phyloP scores from a whole-genome alignment of 2,329 filamentous ascomycete species.

The Pseudocercospora musae region DNA sequence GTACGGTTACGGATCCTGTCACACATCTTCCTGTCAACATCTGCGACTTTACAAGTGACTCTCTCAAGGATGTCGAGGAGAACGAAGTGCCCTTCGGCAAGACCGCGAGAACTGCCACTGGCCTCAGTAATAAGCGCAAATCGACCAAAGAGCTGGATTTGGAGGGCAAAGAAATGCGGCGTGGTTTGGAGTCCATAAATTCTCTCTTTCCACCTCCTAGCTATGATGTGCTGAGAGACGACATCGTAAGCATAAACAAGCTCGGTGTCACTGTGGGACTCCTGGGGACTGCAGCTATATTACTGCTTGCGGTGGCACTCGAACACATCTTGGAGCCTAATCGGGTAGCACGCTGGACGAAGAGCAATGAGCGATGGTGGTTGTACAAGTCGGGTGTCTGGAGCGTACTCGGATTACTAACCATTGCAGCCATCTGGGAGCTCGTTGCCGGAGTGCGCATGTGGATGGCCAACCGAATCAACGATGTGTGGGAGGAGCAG shows the following conservation, averaged over 20 bases:
- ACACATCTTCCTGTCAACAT: conserved; percentile 68
- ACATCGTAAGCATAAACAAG: conserved; percentile 47
- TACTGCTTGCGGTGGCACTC: conserved; percentile 31
- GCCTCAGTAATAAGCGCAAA: conserved; percentile 45
- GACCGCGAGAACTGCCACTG: conserved; percentile 43
- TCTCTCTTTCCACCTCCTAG: conserved; percentile 54
- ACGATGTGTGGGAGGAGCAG: conserved; percentile 64
- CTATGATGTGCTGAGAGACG: conserved; percentile 44
- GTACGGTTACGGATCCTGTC: conserved; percentile 68
- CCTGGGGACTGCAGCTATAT: conserved; percentile 31
- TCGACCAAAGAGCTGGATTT: conserved; percentile 41
- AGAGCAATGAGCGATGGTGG: conserved; percentile 10
- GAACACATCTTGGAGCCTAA: conserved; percentile 21
- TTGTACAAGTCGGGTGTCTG: conserved; percentile 19
- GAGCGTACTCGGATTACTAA: conserved; percentile 18
- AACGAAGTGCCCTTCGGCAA: conserved; percentile 45
- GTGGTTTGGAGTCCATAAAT: conserved; percentile 46
- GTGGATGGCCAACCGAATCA: conserved; percentile 61
- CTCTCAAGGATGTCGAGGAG: conserved; percentile 51
- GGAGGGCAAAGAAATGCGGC: conserved; percentile 43
- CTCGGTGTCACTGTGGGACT: conserved; percentile 43
- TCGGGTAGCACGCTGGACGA: conserved; percentile 9
- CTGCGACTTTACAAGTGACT: conserved; percentile 64
- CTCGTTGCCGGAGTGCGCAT: conserved; percentile 38
- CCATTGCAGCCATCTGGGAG: conserved; percentile 20